Conservation (phyloP, 2,329 filamentous ascomycete species). For the Blastomyces parvus region DNA sequence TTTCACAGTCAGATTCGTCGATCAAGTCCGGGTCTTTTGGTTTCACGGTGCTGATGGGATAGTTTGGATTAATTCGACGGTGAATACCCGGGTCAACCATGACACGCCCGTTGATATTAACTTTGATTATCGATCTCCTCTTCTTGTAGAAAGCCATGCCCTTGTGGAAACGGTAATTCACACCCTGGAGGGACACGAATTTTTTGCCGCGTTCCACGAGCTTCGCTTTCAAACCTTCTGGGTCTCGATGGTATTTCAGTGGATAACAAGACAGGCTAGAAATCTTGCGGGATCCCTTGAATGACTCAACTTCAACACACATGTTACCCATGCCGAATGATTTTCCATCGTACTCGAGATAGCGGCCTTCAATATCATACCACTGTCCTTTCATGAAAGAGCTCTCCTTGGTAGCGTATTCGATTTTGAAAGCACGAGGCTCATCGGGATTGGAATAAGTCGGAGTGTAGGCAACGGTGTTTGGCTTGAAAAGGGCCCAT, state of each 20-base stretch:
- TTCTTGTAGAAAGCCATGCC: constrained; percentile 80
- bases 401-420: constrained; percentile 60
- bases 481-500: constrained; percentile 84
- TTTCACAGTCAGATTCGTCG: constrained; percentile 34
- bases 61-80: constrained; percentile 77
- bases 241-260: constrained; percentile 67
- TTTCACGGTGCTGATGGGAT: constrained; percentile 63
- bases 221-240: constrained; percentile 52
- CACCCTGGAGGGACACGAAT: constrained; percentile 70
- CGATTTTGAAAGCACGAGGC: constrained; percentile 72
- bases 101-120: constrained; percentile 76
- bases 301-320: constrained; percentile 59
- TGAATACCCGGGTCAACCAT: constrained; percentile 83
- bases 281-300: constrained; percentile 76
- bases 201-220: constrained; percentile 75
- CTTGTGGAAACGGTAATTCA: constrained; percentile 73
- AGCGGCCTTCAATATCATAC: constrained; percentile 64
- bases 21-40: constrained; percentile 59
- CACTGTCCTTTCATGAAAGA: constrained; percentile 63
- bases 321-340: constrained; percentile 67
- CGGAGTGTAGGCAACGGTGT: constrained; percentile 65
- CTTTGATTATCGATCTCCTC: constrained; percentile 63
- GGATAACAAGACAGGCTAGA: constrained; percentile 68
- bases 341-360: constrained; percentile 84
- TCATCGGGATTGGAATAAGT: constrained; percentile 70